These are phyloP conservation scores for Lactifluus hygrophoroides DNA, from an alignment of 768 basidiomycete species.

Conservation along the genomic window DNA sequence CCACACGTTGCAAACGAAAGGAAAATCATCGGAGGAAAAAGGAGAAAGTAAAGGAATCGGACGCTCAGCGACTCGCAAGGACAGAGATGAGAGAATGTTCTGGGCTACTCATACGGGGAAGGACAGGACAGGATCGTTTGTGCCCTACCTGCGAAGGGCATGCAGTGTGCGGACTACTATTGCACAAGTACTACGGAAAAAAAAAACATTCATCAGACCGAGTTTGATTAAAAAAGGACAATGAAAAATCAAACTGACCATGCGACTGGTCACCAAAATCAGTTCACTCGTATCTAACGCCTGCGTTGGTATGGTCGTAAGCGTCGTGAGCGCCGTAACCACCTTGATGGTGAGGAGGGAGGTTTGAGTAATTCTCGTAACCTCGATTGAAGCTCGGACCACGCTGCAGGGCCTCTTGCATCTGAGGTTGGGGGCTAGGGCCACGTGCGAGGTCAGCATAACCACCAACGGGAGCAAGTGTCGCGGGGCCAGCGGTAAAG, in stretches of 20 bases:
- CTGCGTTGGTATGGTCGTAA: conserved; percentile 23
- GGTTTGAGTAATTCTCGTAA: conserved; percentile 42
- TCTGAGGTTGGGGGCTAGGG: conserved; percentile 57
- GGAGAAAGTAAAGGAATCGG: neutral
- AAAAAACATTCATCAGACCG: neutral
- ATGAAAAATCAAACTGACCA: neutral
- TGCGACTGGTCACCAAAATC: neutral
- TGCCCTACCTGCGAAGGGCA: conserved; percentile 6
- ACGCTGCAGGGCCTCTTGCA: conserved; percentile 41
- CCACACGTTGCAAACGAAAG: conserved; percentile 6
- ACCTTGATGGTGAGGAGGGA: conserved; percentile 56
- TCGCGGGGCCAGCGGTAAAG: conserved; percentile 54
- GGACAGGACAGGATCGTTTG: conserved; percentile 1
- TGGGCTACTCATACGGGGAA: conserved; percentile 7
- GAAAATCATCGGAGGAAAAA: neutral
- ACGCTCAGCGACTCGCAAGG: conserved; percentile 15
- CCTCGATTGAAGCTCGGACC: conserved; percentile 42
- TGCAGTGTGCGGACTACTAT: neutral
- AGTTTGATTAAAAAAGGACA: neutral
- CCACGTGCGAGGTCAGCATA: conserved; percentile 80
- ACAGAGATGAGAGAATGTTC: neutral
- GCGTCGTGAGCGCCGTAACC: conserved; percentile 27
- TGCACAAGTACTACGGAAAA: neutral
- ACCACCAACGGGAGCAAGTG: conserved; percentile 61
- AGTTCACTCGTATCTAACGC: conserved; percentile 7